A percentile compares a stretch with the other conserved stretches of the same genome.
These are phyloP conservation scores for Ceratobasidium sp. DNA, from an alignment of 1,284 basidiomycete genomes.

Conservation along the genomic window DNA sequence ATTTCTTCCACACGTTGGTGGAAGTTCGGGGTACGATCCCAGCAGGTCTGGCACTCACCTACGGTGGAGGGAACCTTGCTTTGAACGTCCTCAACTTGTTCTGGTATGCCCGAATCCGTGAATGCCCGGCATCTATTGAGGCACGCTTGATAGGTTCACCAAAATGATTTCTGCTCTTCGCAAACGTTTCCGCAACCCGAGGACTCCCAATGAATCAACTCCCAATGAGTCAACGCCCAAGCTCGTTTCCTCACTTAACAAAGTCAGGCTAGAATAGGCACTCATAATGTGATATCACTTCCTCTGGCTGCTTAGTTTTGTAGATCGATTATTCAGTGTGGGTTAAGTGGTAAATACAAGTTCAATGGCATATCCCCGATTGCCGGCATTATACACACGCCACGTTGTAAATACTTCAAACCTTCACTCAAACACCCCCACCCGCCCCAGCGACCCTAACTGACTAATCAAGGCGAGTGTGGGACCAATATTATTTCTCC, in stretches of 20 bases:
- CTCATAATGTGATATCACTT: not conserved
- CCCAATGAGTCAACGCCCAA: not conserved
- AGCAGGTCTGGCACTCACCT: slow-evolving; percentile 61
- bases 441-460: slow-evolving; percentile 2
- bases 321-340: not conserved
- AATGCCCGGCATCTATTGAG: not conserved
- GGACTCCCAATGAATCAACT: not conserved
- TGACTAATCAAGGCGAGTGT: slow-evolving; percentile 14
- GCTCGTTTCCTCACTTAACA: not conserved
- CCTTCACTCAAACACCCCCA: not conserved
- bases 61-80: slow-evolving; percentile 66
- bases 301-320: not conserved
- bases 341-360: not conserved
- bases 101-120: slow-evolving; percentile 61
- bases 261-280: slow-evolving; percentile 5
- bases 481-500: not conserved
- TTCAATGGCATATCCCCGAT: not conserved
- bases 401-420: not conserved
- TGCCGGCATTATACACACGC: not conserved
- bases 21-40: slow-evolving; percentile 64
- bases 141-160: slow-evolving; percentile 46
- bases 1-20: slow-evolving; percentile 68
- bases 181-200: slow-evolving; percentile 46
- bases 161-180: slow-evolving; percentile 50
- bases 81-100: slow-evolving; percentile 75